Evolutionary conservation across 2,329 filamentous ascomycete species (phyloP).

Genomic region (Cytospora schulzeri): DNA sequence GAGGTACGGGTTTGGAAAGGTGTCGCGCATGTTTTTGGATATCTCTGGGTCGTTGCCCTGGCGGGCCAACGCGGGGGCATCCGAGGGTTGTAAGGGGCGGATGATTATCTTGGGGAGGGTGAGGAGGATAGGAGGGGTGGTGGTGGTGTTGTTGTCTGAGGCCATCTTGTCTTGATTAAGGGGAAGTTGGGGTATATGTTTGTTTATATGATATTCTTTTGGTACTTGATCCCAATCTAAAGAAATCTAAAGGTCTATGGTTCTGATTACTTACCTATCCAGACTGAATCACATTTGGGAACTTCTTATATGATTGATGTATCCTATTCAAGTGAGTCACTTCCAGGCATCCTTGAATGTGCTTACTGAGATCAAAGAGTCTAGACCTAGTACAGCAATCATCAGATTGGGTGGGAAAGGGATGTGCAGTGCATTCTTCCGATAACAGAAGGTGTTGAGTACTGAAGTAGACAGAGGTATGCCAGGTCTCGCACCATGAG

Average conservation of each 20-base stretch:
- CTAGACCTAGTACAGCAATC: no score
- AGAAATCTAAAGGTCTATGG: no score
- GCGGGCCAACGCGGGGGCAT: slow-evolving; percentile 40
- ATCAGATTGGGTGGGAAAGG: no score
- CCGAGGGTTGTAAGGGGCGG: slow-evolving; percentile 43
- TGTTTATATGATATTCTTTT: background rate
- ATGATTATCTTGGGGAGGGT: slow-evolving; percentile 40
- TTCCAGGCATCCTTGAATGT: no score
- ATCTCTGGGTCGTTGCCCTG: slow-evolving; percentile 45
- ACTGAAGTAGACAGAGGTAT: background rate
- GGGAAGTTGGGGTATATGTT: background rate
- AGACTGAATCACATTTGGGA: no score
- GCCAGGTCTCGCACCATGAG: background rate
- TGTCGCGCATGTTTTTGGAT: slow-evolving; percentile 43
- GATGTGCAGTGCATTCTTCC: no score
- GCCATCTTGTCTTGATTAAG: slow-evolving; percentile 11
- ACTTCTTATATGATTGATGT: background rate
- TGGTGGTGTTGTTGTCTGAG: slow-evolving; percentile 3
- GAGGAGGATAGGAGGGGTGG: slow-evolving; percentile 32
- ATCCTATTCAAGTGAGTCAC: background rate
- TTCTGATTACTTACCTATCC: no score
- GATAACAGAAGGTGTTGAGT: no score
- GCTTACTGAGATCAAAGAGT: no score
- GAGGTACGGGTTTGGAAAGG: slow-evolving; percentile 51
- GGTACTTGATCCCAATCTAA: background rate